These are phyloP conservation scores for Lentinula sp. DNA, from an alignment of 768 basidiomycete species.

Conservation along the genomic window DNA sequence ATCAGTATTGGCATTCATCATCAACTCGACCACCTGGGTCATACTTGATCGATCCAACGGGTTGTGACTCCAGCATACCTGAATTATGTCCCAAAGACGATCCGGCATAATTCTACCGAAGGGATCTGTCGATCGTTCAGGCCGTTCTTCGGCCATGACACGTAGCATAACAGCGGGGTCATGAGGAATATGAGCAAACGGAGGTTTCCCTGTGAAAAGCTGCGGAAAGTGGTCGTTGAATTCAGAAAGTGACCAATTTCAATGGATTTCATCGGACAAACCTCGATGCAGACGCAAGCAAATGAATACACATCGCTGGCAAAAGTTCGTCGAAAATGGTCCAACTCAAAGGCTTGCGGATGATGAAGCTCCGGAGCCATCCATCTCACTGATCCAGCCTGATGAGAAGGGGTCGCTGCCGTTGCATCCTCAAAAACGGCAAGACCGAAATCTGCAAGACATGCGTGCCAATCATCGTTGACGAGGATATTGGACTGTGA, in stretches of 20 bases:
- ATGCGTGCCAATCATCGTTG: constrained; percentile 22
- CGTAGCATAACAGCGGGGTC: constrained; percentile 15
- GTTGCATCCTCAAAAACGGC: constrained; percentile 23
- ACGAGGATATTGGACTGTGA: constrained; percentile 23
- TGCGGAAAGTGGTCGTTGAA: neutral
- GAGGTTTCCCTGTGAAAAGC: constrained; percentile 15
- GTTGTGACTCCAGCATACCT: constrained; percentile 6
- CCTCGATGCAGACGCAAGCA: constrained; percentile 27
- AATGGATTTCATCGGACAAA: constrained; percentile 1
- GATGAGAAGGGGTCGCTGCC: constrained; percentile 16
- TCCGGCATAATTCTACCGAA: constrained; percentile 2
- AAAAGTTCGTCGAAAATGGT: constrained; percentile 17
- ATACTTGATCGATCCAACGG: constrained; percentile 4
- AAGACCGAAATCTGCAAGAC: constrained; percentile 29
- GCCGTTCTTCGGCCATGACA: constrained; percentile 14
- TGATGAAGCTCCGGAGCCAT: constrained; percentile 31
- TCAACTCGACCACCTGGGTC: neutral
- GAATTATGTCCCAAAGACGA: constrained; percentile 6
- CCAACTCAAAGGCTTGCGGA: constrained; percentile 19
- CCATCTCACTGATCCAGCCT: constrained; percentile 24
- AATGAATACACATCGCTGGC: constrained; percentile 27
- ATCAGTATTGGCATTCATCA: neutral
- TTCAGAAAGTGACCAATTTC: too few species aligned
- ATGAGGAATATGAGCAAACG: constrained; percentile 14
- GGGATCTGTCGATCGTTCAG: constrained; percentile 7